Evolutionary conservation across 805 yeast species (phyloP).

Genomic region (Lachancea quebecensis): DNA sequence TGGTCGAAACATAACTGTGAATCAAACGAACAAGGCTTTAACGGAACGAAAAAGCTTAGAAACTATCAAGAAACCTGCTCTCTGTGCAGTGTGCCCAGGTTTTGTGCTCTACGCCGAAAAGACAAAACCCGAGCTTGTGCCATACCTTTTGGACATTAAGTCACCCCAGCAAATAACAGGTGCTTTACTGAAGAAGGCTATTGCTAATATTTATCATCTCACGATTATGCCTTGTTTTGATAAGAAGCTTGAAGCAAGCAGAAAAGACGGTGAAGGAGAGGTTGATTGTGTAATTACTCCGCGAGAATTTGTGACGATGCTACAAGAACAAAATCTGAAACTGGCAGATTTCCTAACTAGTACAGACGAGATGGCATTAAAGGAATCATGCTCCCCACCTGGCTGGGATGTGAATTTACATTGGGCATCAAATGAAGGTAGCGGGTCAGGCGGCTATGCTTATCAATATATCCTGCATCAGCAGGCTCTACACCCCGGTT

Average conservation of each 20-base stretch:
- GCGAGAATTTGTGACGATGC: conserved; percentile 69
- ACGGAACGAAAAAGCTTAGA: conserved; percentile 12
- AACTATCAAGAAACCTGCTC: conserved; percentile 36
- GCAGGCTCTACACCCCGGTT: conserved; percentile 23
- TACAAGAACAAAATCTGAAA: conserved; percentile 46
- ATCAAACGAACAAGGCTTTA: conserved; percentile 40
- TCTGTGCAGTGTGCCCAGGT: conserved; percentile 87
- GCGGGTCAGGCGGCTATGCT: conserved; percentile 87
- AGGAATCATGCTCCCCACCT: conserved; percentile 15
- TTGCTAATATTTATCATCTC: conserved; percentile 59
- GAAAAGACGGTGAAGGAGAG: conserved; percentile 64
- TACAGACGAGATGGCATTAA: conserved; percentile 4
- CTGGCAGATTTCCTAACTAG: conserved; percentile 19
- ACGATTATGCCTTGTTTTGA: conserved; percentile 97
- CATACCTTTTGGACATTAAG: conserved; percentile 63
- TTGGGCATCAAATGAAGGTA: conserved; percentile 73
- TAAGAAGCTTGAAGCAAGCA: conserved; percentile 88
- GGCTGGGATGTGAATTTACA: conserved; percentile 39
- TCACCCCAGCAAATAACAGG: conserved; percentile 96
- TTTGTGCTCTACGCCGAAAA: conserved; percentile 95
- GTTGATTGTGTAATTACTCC: conserved; percentile 96
- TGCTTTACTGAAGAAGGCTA: conserved; percentile 49
- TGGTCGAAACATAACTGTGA: conserved; percentile 64
- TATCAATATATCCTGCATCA: conserved; percentile 50
- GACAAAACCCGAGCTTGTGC: conserved; percentile 80